A percentile compares a stretch with the other conserved stretches of the same genome.
Conservation (phyloP, 2,329 filamentous ascomycete genomes). For the Alternaria triticimaculans region DNA sequence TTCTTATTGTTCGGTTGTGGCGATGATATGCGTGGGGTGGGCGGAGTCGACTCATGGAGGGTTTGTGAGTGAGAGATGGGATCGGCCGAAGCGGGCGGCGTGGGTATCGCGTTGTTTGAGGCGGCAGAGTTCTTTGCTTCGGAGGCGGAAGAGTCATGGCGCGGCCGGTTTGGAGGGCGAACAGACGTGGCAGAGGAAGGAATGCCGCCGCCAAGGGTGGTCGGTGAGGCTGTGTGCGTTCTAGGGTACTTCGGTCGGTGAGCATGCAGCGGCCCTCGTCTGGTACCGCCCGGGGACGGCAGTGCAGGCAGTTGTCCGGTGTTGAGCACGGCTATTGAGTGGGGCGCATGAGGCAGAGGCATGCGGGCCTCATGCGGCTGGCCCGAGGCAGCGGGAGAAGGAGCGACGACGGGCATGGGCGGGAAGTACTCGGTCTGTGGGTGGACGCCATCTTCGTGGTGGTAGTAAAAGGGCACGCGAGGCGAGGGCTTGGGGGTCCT, state of each 20-base stretch:
- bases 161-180: conserved; percentile 41
- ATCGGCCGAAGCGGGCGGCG: conserved; percentile 55
- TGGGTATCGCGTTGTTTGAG: conserved; percentile 62
- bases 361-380: conserved; percentile 48
- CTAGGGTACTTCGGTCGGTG: conserved; percentile 69
- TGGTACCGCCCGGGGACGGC: conserved; percentile 78
- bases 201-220: conserved; percentile 57
- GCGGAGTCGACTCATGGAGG: conserved; percentile 51
- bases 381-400: conserved; percentile 49
- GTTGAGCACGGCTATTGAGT: conserved; percentile 78
- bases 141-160: conserved; percentile 52
- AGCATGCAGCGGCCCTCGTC: conserved; percentile 51
- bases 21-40: conserved; percentile 58
- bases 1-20: conserved; percentile 57
- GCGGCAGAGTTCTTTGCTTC: conserved; percentile 51
- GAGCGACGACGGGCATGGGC: conserved; percentile 60
- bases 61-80: conserved; percentile 51
- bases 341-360: conserved; percentile 51
- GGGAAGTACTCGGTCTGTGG: conserved; percentile 83
- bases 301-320: conserved; percentile 81
- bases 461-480: conserved; percentile 59
- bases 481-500: conserved; percentile 84
- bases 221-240: conserved; percentile 83
- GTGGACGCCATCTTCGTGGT: conserved; percentile 69
- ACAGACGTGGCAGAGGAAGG: conserved; percentile 50